These are phyloP conservation scores for Epichloe gansuensis DNA, from an alignment of 2,329 filamentous ascomycete genomes.

Conservation along the genomic window DNA sequence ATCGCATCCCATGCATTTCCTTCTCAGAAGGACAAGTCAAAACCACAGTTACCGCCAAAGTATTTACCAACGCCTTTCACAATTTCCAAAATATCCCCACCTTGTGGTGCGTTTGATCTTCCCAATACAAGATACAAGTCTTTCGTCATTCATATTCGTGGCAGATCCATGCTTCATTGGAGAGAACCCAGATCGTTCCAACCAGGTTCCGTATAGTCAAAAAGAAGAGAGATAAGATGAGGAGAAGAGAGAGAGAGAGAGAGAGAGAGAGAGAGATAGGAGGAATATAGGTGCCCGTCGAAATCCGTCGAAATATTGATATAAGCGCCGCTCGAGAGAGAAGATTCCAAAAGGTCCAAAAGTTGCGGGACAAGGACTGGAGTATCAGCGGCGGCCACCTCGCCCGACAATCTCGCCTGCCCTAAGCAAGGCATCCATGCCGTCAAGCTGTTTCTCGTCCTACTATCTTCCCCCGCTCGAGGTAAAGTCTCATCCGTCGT, in stretches of 20 bases:
- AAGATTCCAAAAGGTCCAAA: background rate
- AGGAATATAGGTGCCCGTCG: too few species aligned
- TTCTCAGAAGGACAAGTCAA: background rate
- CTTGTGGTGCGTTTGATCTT: background rate
- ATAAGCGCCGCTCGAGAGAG: background rate
- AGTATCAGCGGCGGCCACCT: constrained; percentile 16
- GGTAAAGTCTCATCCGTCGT: constrained; percentile 13
- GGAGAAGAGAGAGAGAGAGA: background rate
- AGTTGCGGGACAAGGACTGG: background rate
- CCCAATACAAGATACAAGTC: background rate
- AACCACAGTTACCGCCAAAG: background rate
- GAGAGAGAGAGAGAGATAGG: background rate
- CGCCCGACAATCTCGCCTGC: constrained; percentile 48
- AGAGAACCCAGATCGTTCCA: background rate
- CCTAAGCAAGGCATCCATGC: constrained; percentile 45
- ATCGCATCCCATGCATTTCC: background rate
- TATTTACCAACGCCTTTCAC: constrained; percentile 1
- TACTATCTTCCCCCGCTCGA: constrained; percentile 8
- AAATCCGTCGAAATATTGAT: background rate
- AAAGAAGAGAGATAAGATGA: background rate
- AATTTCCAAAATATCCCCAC: background rate
- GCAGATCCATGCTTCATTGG: background rate
- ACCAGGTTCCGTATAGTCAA: background rate
- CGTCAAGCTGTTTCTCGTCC: constrained; percentile 28
- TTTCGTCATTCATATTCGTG: constrained; percentile 4